Conservation (phyloP, 106 monocot species). For the Platanthera zijinensis region DNA sequence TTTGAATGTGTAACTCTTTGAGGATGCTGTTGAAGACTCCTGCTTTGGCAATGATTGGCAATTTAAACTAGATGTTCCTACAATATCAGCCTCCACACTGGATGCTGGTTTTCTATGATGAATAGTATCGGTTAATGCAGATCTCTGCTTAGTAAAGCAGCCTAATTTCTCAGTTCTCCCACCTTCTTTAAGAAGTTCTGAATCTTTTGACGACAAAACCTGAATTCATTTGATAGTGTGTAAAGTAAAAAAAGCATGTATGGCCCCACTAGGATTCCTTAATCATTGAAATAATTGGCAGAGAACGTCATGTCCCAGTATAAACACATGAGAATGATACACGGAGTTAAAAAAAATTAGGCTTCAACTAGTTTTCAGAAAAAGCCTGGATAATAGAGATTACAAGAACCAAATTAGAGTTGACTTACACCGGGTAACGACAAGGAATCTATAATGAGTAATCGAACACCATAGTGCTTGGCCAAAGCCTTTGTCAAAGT, state of each 20-base stretch:
- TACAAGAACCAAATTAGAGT: neutral
- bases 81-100: slow-evolving; percentile 74
- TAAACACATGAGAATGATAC: neutral
- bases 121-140: slow-evolving; percentile 26
- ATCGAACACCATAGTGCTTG: slow-evolving; percentile 62
- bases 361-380: neutral
- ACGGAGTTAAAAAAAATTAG: neutral
- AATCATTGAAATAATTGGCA: neutral
- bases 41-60: slow-evolving; percentile 65
- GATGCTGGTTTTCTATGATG: slow-evolving; percentile 64
- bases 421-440: slow-evolving; percentile 66
- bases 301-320: neutral
- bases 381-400: neutral
- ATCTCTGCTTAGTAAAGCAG: slow-evolving; percentile 41
- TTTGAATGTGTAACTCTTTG: slow-evolving; percentile 74
- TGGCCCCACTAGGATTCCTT: neutral
- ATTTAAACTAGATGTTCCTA: slow-evolving; percentile 61
- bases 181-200: slow-evolving; percentile 61
- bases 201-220: slow-evolving; percentile 52
- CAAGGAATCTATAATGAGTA: slow-evolving; percentile 74
- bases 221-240: slow-evolving; percentile 6
- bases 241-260: neutral
- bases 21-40: slow-evolving; percentile 72
- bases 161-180: slow-evolving; percentile 41
- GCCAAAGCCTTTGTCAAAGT: slow-evolving; percentile 72